Evolutionary conservation across 2,329 filamentous ascomycete genomes (phyloP).

Genomic region (Colletotrichum sp.): DNA sequence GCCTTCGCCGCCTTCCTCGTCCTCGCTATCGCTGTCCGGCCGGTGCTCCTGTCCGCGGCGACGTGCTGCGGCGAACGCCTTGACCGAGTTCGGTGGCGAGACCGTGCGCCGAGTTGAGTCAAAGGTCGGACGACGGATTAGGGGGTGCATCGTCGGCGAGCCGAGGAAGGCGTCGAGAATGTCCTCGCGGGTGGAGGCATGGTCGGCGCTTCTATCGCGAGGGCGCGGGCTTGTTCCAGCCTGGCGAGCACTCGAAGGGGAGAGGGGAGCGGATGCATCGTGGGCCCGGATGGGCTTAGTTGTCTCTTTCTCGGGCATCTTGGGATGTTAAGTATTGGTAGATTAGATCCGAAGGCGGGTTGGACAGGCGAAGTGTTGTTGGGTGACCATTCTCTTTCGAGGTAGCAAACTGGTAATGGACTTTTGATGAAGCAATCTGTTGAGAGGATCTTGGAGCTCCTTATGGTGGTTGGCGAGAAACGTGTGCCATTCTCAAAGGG

Average conservation of each 20-base stretch:
- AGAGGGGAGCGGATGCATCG: not conserved
- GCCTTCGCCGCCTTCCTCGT: constrained; percentile 46
- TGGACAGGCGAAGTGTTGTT: not conserved
- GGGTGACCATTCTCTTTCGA: not conserved
- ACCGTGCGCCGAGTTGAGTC: constrained; percentile 44
- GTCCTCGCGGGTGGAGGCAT: not conserved
- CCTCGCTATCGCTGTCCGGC: constrained; percentile 37
- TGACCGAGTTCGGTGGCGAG: constrained; percentile 84
- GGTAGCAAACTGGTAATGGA: not conserved
- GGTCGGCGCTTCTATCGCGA: not conserved
- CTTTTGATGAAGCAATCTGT: not conserved
- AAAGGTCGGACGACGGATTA: constrained; percentile 57
- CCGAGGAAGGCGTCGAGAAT: not conserved
- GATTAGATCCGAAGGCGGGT: not conserved
- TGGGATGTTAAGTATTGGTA: not conserved
- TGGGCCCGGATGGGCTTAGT: not conserved
- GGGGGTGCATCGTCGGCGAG: not conserved
- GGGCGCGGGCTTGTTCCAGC: not conserved
- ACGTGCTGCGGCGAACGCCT: constrained; percentile 91
- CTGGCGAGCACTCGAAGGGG: not conserved
- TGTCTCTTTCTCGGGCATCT: not conserved
- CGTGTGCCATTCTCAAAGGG: not conserved
- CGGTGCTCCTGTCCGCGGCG: constrained; percentile 74
- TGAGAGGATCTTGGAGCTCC: not conserved
- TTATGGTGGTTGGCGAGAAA: not conserved